phyloP scores from a whole-genome alignment of 2,329 filamentous ascomycete species.

The Parascedosporium putredinis region DNA sequence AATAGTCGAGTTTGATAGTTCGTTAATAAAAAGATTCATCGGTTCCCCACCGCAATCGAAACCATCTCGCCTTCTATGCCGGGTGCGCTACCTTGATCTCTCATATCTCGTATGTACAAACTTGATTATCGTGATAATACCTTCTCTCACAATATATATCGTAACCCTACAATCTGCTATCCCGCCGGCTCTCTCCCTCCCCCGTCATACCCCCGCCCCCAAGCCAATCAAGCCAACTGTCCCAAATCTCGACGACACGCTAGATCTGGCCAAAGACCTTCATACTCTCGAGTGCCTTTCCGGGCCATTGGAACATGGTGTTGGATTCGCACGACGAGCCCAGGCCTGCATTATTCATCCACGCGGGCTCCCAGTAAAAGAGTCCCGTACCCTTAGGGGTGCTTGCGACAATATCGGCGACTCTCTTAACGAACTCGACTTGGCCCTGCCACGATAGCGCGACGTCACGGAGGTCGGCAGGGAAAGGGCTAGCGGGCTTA shows the following conservation, averaged over 20 bases:
- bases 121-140: no score
- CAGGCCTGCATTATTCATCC: conserved; percentile 54
- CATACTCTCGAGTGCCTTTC: conserved; percentile 46
- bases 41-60: no score
- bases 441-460: conserved; percentile 56
- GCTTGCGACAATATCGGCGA: conserved; percentile 44
- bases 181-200: no score
- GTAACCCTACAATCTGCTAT: no score
- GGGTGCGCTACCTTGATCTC: no score
- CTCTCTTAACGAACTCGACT: conserved; percentile 46
- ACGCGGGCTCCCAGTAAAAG: conserved; percentile 68
- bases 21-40: no score
- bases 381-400: conserved; percentile 47
- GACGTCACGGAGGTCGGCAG: conserved; percentile 46
- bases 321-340: conserved; percentile 58
- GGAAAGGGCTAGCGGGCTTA: conserved; percentile 46
- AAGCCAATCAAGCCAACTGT: no score
- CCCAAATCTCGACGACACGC: no score
- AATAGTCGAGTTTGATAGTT: no score
- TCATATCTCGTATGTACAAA: no score
- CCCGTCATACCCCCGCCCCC: background rate
- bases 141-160: no score
- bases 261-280: conserved; percentile 6
- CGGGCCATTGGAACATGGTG: conserved; percentile 46
- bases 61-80: no score